A percentile compares a stretch with the other conserved stretches of the same genome.
Conservation (phyloP, 176 grass and related monocot genomes). For the Rhynchospora breviuscula region DNA sequence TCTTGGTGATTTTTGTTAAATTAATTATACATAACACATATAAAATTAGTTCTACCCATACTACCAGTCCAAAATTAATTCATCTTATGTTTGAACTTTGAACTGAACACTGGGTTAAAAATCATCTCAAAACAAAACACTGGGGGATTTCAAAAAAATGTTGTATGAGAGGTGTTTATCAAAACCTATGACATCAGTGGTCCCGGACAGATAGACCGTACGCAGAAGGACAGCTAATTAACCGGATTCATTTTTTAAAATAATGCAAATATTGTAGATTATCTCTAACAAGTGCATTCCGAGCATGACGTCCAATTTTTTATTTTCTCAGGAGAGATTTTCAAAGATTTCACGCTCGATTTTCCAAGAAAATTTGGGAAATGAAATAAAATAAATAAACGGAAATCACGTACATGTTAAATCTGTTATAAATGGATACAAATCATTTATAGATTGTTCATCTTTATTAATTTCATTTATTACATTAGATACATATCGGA, state of each 20-base stretch:
- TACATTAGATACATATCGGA: no score
- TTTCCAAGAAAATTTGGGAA: background rate
- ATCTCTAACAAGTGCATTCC: background rate
- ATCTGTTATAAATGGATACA: no score
- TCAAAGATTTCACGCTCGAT: background rate
- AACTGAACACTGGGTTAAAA: no score
- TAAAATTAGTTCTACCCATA: background rate
- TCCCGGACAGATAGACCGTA: conserved; percentile 20
- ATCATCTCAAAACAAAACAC: background rate
- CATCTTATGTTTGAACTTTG: background rate
- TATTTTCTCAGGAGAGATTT: background rate
- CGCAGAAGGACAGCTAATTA: conserved; percentile 22
- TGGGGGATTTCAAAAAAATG: background rate
- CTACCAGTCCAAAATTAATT: background rate
- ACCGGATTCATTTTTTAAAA: background rate
- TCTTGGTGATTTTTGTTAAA: background rate
- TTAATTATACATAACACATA: background rate
- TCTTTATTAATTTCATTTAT: no score
- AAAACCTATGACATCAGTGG: background rate
- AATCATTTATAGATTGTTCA: no score
- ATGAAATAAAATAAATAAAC: background rate
- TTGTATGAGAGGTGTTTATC: background rate
- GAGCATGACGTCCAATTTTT: background rate
- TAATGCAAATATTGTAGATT: background rate
- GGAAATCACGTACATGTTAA: background rate